Evolutionary conservation across 345 rosid species (phyloP).

Genomic region (Noccaea caerulescens): DNA sequence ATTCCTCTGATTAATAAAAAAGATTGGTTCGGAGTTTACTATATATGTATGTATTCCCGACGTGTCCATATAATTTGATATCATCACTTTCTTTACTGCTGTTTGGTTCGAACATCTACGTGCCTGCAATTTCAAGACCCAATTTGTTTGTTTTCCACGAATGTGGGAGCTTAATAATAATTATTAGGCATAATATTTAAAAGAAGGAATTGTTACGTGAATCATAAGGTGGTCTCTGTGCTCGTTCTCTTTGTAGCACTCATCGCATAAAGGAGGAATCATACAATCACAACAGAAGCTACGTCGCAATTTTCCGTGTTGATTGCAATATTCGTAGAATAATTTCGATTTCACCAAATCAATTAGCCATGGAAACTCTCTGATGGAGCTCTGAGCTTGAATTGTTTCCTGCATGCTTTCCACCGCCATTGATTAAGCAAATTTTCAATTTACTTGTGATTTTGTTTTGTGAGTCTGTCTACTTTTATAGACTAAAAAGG

Average conservation of each 20-base stretch:
- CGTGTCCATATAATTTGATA: conserved; percentile 26
- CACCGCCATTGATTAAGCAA: conserved; percentile 12
- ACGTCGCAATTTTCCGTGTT: conserved; percentile 14
- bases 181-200: background rate
- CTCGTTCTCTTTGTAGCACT: background rate
- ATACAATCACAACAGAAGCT: conserved; percentile 40
- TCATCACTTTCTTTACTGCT: conserved; percentile 8
- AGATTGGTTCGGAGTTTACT: background rate
- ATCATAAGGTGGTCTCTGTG: conserved; percentile 30
- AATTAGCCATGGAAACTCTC: conserved; percentile 35
- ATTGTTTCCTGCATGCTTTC: conserved; percentile 3
- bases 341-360: conserved; percentile 29
- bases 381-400: conserved; percentile 22
- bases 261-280: conserved; percentile 30
- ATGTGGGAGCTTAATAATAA: background rate
- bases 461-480: background rate
- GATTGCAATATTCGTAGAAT: conserved; percentile 31
- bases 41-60: conserved; percentile 18
- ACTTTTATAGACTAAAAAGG: background rate
- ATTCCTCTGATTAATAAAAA: conserved; percentile 33
- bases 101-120: conserved; percentile 30
- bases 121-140: conserved; percentile 15
- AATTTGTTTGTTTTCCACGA: background rate
- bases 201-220: conserved; percentile 19
- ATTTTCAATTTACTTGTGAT: background rate